phyloP scores from a whole-genome alignment of 495 filamentous ascomycete genomes.

The Penicillium dipodomyicola region DNA sequence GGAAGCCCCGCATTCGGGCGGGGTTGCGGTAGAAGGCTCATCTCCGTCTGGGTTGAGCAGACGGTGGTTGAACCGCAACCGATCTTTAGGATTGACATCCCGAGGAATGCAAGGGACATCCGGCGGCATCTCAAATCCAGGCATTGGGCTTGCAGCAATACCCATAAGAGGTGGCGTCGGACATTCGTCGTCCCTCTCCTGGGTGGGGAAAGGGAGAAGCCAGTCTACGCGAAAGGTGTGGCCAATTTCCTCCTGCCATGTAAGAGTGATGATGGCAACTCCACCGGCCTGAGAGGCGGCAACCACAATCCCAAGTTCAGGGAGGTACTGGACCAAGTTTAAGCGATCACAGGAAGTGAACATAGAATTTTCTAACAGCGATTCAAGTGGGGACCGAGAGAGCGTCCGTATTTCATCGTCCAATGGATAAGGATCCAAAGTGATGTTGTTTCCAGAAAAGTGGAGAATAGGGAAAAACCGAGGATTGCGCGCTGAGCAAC shows the following conservation, averaged over 20 bases:
- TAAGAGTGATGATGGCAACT: conserved; percentile 71
- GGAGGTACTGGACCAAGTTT: conserved; percentile 72
- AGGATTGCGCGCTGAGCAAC: conserved; percentile 15
- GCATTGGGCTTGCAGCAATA: conserved; percentile 59
- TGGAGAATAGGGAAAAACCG: conserved; percentile 53
- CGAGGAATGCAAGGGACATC: conserved; percentile 41
- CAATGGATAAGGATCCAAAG: conserved; percentile 51
- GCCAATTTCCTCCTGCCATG: conserved; percentile 40
- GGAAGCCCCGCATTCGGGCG: background rate
- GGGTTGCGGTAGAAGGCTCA: conserved; percentile 1
- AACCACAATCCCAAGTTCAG: conserved; percentile 73
- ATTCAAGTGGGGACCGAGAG: conserved; percentile 42
- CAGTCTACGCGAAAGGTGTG: conserved; percentile 53
- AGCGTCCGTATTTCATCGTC: conserved; percentile 45
- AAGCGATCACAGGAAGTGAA: conserved; percentile 59
- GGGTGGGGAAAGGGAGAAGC: conserved; percentile 52
- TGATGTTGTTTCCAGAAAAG: conserved; percentile 56
- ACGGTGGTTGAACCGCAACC: conserved; percentile 38
- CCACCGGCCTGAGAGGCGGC: conserved; percentile 71
- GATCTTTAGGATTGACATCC: conserved; percentile 22
- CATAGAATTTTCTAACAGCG: conserved; percentile 39
- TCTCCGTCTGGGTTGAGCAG: conserved; percentile 21
- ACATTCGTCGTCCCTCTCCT: conserved; percentile 43
- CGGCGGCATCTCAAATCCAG: conserved; percentile 50
- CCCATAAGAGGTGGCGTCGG: conserved; percentile 52